Percentiles rank a stretch among this genome's conserved stretches.
Evolutionary conservation across 352 stramenopile species (phyloP).

Genomic region (Phytophthora quininea): DNA sequence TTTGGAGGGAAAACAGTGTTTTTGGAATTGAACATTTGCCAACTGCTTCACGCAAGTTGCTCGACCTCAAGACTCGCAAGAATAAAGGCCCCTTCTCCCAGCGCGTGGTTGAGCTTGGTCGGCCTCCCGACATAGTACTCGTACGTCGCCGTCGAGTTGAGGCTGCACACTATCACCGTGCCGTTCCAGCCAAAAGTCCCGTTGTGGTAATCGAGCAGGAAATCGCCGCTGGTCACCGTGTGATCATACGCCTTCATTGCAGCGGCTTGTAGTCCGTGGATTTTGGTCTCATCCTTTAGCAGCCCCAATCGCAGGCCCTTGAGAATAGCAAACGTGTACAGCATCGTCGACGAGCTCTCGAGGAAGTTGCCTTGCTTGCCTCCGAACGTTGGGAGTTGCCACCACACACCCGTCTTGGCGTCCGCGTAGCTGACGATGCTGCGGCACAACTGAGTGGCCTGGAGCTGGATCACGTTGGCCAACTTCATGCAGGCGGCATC

Average conservation of each 20-base stretch:
- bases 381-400: constrained; percentile 31
- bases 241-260: constrained; percentile 31
- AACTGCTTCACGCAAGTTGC: background rate
- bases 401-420: constrained; percentile 27
- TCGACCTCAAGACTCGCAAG: background rate
- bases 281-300: constrained; percentile 17
- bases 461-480: constrained; percentile 16
- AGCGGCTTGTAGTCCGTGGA: constrained; percentile 3
- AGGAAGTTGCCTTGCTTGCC: constrained; percentile 32
- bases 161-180: constrained; percentile 31
- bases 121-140: constrained; percentile 34
- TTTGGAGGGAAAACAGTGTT: constrained; percentile 18
- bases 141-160: constrained; percentile 36
- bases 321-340: constrained; percentile 39
- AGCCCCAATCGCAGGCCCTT: constrained; percentile 34
- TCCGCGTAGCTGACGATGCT: constrained; percentile 27
- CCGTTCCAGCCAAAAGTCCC: constrained; percentile 31
- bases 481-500: constrained; percentile 14
- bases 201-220: constrained; percentile 26
- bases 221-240: constrained; percentile 22
- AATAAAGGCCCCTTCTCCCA: constrained; percentile 3
- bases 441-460: constrained; percentile 23
- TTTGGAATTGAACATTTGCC: background rate
- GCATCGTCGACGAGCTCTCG: constrained; percentile 38
- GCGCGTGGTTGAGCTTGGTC: constrained; percentile 27